Base-by-base conservation (phyloP, 768 basidiomycete genomes). In the Lactarius evosmus region DNA sequence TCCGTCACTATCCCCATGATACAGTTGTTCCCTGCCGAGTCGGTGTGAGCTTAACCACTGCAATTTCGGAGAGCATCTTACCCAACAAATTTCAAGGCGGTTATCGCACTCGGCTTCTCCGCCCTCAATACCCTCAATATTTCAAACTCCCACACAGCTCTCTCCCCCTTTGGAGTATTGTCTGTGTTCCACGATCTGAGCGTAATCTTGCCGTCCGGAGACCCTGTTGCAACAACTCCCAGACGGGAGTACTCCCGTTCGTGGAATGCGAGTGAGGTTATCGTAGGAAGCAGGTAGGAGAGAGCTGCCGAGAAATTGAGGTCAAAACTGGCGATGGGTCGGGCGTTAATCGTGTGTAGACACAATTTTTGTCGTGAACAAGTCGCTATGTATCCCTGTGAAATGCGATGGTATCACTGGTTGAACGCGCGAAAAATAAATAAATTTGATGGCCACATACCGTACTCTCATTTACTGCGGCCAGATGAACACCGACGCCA, bases 151-250 rank as follows among this genome's bases (percentile, higher is more conserved):
- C 92, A 95, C 56, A 77, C 76, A 2, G 91, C 87, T 69, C 80
- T 83, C 70, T 86, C 81, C 0, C 82, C 87, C 59, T 80, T 77
- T 0, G 83, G 85, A 0, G 91, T 89, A 14, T 84, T 83, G 63
- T 93, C 88, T 0, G 90, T 82, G 17, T 85, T 89, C 89, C 94
- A 94, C 1, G 93, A 91, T 65, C 90, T 79, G n/a, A 97, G 76
- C 0, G 84, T 84, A 58, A 94, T 87, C 3, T 85, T 81, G 7
- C 92, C 90, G 66, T 91, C 89, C 1, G 85, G 78, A 6, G 86
- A 83, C 3, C 91, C 92, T 1, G 87, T 87, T 0, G 92, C 93
- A n/a, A 97, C 79, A 4, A 93, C 79, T 4, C 91, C 91, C 0
- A 85, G 77, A 65, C 82, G 80, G 0, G 90, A 85, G 73, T 91